Evolutionary conservation across 2,329 filamentous ascomycete genomes (phyloP).

Genomic region (Fusarium pseudograminearum): DNA sequence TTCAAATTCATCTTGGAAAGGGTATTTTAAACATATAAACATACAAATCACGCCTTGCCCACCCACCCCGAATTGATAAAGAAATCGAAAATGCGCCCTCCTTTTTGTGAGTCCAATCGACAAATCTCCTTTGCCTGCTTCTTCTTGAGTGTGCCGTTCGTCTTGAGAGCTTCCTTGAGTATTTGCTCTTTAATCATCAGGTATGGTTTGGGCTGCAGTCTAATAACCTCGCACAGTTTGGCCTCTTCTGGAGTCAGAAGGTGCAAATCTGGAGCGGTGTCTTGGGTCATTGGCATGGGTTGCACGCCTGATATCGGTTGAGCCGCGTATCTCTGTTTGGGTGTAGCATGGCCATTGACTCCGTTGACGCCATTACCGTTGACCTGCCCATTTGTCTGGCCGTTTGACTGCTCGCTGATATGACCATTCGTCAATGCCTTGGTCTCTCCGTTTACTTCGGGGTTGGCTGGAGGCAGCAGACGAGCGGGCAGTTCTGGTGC

Average conservation of each 20-base stretch:
- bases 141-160: slow-evolving; percentile 90
- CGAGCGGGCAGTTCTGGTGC: slow-evolving; percentile 81
- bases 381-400: slow-evolving; percentile 59
- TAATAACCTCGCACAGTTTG: slow-evolving; percentile 85
- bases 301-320: slow-evolving; percentile 71
- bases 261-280: slow-evolving; percentile 85
- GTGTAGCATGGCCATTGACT: slow-evolving; percentile 54
- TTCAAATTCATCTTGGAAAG: slow-evolving; percentile 34
- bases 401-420: slow-evolving; percentile 59
- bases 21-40: slow-evolving; percentile 43
- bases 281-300: slow-evolving; percentile 76
- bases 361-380: slow-evolving; percentile 62
- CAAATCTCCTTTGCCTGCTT: slow-evolving; percentile 92
- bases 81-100: slow-evolving; percentile 90
- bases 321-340: slow-evolving; percentile 64
- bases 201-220: slow-evolving; percentile 94
- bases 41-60: slow-evolving; percentile 73
- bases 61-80: slow-evolving; percentile 95
- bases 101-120: slow-evolving; percentile 85
- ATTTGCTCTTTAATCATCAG: slow-evolving; percentile 93
- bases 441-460: slow-evolving; percentile 61
- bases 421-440: slow-evolving; percentile 67
- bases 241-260: slow-evolving; percentile 86
- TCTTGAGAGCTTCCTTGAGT: slow-evolving; percentile 90
- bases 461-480: slow-evolving; percentile 53